These are phyloP conservation scores for Colletotrichum sp. DNA, from an alignment of 2,329 filamentous ascomycete species.

Conservation along the genomic window DNA sequence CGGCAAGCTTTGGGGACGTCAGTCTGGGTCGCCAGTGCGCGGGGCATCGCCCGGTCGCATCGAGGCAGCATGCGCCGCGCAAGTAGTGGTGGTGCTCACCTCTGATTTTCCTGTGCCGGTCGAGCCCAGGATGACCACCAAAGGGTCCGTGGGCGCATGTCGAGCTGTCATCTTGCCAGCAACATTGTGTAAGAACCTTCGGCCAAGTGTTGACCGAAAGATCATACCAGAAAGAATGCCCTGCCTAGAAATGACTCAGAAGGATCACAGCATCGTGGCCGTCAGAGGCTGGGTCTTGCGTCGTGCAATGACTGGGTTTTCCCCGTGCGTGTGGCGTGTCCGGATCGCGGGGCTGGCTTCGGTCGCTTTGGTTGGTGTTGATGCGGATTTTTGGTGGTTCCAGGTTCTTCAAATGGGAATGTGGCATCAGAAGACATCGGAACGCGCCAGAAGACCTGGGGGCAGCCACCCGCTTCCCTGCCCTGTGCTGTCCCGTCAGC, in stretches of 20 bases:
- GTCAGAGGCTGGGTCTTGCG: not conserved
- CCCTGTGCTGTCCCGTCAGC: not conserved
- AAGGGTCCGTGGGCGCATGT: conserved; percentile 53
- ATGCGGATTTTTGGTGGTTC: not conserved
- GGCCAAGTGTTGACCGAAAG: conserved; percentile 7
- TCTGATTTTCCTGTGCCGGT: conserved; percentile 95
- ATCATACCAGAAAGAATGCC: conserved; percentile 6
- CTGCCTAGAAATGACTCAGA: not conserved
- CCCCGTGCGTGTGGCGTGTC: not conserved
- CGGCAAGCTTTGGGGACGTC: conserved; percentile 68
- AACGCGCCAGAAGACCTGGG: conserved; percentile 16
- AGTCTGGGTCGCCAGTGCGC: not conserved
- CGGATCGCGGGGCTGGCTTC: not conserved
- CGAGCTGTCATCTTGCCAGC: conserved; percentile 23
- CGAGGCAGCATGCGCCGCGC: not conserved
- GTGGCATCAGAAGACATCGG: conserved; percentile 17
- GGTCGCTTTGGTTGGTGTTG: not conserved
- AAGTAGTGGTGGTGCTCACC: conserved; percentile 51
- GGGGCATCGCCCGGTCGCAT: not conserved
- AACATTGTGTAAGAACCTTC: conserved; percentile 26
- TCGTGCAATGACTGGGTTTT: not conserved
- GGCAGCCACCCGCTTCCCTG: conserved; percentile 5
- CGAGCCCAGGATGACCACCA: conserved; percentile 84
- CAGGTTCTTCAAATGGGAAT: not conserved
- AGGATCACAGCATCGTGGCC: not conserved